These are phyloP conservation scores for Teratosphaeriaceae sp. DNA, from an alignment of 2,329 filamentous ascomycete genomes.

Conservation along the genomic window DNA sequence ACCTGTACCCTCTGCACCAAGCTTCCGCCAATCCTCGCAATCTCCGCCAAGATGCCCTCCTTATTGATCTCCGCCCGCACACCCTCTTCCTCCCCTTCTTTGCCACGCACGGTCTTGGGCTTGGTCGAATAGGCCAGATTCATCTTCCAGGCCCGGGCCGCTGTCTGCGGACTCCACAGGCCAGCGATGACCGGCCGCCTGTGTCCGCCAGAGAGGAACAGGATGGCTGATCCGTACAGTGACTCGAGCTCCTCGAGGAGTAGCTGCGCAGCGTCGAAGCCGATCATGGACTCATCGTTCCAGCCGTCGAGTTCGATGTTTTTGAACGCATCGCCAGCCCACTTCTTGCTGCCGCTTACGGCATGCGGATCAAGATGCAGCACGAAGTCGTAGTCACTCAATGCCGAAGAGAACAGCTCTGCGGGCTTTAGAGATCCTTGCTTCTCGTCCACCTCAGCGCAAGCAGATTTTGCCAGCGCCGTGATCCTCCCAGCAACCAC, in stretches of 20 bases:
- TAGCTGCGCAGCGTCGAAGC: slow-evolving; percentile 54
- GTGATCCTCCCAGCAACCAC: slow-evolving; percentile 82
- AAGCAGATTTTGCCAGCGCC: slow-evolving; percentile 69
- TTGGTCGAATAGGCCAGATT: slow-evolving; percentile 63
- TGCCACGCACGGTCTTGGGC: slow-evolving; percentile 36
- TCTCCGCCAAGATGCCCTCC: slow-evolving; percentile 62
- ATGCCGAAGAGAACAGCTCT: slow-evolving; percentile 64
- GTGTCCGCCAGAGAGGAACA: slow-evolving; percentile 70
- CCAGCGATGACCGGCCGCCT: slow-evolving; percentile 55
- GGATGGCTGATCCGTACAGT: slow-evolving; percentile 60
- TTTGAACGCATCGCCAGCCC: slow-evolving; percentile 55
- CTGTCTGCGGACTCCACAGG: slow-evolving; percentile 56
- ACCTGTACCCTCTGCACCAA: slow-evolving; percentile 61
- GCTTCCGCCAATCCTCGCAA: slow-evolving; percentile 54
- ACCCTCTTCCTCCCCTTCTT: slow-evolving; percentile 35
- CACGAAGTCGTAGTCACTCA: slow-evolving; percentile 80
- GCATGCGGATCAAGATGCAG: slow-evolving; percentile 58
- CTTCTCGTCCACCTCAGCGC: slow-evolving; percentile 42
- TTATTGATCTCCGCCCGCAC: slow-evolving; percentile 55
- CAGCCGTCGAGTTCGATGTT: slow-evolving; percentile 62
- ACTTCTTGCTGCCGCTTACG: slow-evolving; percentile 25
- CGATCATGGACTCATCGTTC: slow-evolving; percentile 40
- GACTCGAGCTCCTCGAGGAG: slow-evolving; percentile 62
- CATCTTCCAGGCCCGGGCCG: slow-evolving; percentile 58
- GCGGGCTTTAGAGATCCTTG: slow-evolving; percentile 37